phyloP scores from a whole-genome alignment of 2,329 filamentous ascomycete species.

The Phoma herbarum region DNA sequence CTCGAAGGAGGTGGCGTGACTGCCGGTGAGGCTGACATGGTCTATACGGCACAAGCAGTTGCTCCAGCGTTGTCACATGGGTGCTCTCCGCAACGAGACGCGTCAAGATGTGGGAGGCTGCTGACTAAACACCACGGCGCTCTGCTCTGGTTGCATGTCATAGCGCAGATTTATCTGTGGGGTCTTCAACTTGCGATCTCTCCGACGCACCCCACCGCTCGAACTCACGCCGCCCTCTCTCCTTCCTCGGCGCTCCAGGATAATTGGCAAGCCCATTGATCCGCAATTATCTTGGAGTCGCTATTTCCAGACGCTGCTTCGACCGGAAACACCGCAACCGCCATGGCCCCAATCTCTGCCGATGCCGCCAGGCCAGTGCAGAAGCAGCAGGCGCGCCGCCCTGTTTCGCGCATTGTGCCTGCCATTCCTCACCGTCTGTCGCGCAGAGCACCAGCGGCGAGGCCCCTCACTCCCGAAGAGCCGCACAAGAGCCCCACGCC shows the following conservation, averaged over 20 bases:
- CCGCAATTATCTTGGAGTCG: constrained; percentile 55
- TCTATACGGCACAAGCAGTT: neutral
- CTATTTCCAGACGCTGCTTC: constrained; percentile 30
- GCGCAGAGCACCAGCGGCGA: constrained; percentile 34
- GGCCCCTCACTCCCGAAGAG: constrained; percentile 42
- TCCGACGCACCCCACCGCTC: constrained; percentile 27
- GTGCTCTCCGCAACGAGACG: neutral
- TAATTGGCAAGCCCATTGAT: constrained; percentile 47
- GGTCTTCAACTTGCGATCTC: constrained; percentile 23
- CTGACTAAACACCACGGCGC: constrained; percentile 16
- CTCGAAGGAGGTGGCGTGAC: neutral
- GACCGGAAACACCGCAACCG: constrained; percentile 11
- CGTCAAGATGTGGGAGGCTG: neutral
- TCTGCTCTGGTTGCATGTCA: constrained; percentile 14
- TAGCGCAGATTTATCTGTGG: constrained; percentile 17
- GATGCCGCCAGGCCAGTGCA: constrained; percentile 36
- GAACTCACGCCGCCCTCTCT: constrained; percentile 20
- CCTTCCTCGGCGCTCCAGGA: constrained; percentile 50
- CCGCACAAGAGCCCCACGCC: constrained; percentile 30
- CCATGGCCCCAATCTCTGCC: constrained; percentile 43
- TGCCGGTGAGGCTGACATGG: neutral
- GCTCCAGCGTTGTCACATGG: neutral
- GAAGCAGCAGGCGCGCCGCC: constrained; percentile 39
- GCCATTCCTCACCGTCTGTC: constrained; percentile 50
- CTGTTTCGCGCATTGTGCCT: constrained; percentile 48